Evolutionary conservation across 2,329 filamentous ascomycete genomes (phyloP), one percentile per base, ranked within the genome.

Genomic region (Coniochaeta hoffmannii): DNA sequence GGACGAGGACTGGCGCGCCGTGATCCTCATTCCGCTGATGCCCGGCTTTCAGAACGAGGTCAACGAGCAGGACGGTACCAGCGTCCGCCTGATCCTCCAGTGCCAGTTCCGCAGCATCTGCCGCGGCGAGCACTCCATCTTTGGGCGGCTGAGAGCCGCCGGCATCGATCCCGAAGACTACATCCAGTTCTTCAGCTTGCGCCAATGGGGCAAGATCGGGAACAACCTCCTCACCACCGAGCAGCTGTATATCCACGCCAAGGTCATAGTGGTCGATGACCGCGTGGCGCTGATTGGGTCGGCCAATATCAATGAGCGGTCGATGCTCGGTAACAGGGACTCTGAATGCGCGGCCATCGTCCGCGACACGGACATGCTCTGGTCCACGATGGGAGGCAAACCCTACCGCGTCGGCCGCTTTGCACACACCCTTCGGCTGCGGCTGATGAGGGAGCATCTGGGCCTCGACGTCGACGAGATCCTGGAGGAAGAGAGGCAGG

Each of bases 1-100:
- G 34, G 84, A 87, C 52, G 90, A 97, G 69, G 85, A 90, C 55
- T 99, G 94, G 94, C 86, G 89, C 60, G 90, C 89, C 36, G 86
- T 91, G 58, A 88, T 97, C 60, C 73, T 97, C 59, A 95, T 99
- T 57, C 94, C 94, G 1, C 78, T 99, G 31, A 95, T 99, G 85
- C 94, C 94, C n/a, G 94, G 94, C 2, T 99, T 97, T 72, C 92
- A 97, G 71, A 97, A 96, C 65, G 95, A 91, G 0, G 93, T 99
- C 19, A 91, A 96, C 62, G 87, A 90, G 61, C 89, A 94, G 64
- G 93, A 97, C 62, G 94, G 94, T 38, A 96, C 90, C 34, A 97
- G 92, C 71, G 89, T 99, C 41, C 86, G 94, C 55, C 75, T 97
- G 59, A 99, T 97, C 68, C 90, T 99, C 82, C 91, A 96, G 71